Evolutionary conservation across 106 monocot genomes (phyloP), one percentile per base, ranked within the genome.

Genomic region (Triglochin maritima): DNA sequence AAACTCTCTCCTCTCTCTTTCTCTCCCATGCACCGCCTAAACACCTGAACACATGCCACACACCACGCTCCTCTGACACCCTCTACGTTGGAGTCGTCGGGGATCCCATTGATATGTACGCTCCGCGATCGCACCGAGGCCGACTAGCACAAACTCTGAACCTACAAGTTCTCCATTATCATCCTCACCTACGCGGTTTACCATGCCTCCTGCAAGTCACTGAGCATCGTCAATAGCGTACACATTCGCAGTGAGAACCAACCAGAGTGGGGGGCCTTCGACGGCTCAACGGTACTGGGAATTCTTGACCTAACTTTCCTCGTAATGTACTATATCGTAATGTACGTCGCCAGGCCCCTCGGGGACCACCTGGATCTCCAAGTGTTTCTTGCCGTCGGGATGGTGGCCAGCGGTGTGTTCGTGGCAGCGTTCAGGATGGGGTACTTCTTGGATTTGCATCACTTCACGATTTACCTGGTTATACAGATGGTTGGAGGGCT

Each of bases 251-350:
- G 13, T 17, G 4, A 29, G 8, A 7, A 46, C 53, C n/a, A 46
- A 5, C 46, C 46, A 13, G 81, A 77, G 1, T 81, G 81, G 81
- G n/a, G 72, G 4, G 77, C 81, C 17, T 81, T 81, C 72, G 58
- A 77, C 59, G 71, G 72, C 17, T 49, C 62, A 13, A 65, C 72
- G 46, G 81, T 72, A 64, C 79, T 82, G 46, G 82, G 82, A 17
- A 79, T 75, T 67, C 70, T 79, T 63, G 82, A 82, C 49, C 78
- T 82, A 51, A 79, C 82, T 41, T 82, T 82, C 71, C 82, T 82
- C 65, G 74, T 75, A 46, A 79, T 59, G 75, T 82, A 82, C 58
- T 79, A 78, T 12, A 67, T 76, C 56, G 82, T 78, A 2, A 82
- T 82, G 82, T 82, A 75, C 71, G 63, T 55, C 74, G 74, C 82